These are phyloP conservation scores for Bacterosira constricta DNA, from an alignment of 108 stramenopile genomes.

Conservation along the genomic window DNA sequence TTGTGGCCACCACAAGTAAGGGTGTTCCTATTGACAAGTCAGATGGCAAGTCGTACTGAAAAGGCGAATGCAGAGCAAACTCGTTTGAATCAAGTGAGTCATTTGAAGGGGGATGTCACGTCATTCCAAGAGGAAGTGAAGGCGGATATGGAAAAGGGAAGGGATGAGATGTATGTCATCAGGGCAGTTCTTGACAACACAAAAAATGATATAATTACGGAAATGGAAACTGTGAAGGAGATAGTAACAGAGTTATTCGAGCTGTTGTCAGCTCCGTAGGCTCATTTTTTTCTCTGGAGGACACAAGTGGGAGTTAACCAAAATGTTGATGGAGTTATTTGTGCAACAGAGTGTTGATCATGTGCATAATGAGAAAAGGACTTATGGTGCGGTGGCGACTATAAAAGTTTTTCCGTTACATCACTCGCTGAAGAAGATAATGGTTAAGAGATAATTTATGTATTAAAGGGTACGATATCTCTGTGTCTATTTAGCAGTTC, in stretches of 20 bases:
- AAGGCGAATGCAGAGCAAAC: constrained; percentile 14
- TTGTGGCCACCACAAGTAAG: constrained; percentile 83
- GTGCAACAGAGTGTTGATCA: too few relatives aligned
- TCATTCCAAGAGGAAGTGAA: constrained; percentile 25
- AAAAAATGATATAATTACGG: constrained; percentile 60
- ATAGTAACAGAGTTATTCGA: constrained; percentile 72
- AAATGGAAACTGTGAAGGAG: constrained; percentile 69
- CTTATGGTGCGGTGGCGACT: too few relatives aligned
- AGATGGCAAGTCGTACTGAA: neutral
- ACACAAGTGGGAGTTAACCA: neutral
- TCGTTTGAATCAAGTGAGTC: constrained; percentile 7
- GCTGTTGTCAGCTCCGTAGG: constrained; percentile 33
- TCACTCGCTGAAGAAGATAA: too few relatives aligned
- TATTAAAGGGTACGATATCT: too few relatives aligned
- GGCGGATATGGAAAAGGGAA: constrained; percentile 29
- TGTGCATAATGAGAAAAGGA: too few relatives aligned
- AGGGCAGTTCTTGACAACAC: constrained; percentile 51
- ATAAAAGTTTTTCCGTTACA: too few relatives aligned
- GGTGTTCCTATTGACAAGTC: constrained; percentile 45
- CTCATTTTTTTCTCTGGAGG: neutral
- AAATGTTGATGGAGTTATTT: neutral
- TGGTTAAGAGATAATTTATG: too few relatives aligned
- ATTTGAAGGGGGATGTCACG: constrained; percentile 29
- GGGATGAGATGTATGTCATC: constrained; percentile 23
- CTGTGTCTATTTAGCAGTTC: too few relatives aligned